Conservation (phyloP, 805 yeast genomes). For the Kockiozyma suomiensis region DNA sequence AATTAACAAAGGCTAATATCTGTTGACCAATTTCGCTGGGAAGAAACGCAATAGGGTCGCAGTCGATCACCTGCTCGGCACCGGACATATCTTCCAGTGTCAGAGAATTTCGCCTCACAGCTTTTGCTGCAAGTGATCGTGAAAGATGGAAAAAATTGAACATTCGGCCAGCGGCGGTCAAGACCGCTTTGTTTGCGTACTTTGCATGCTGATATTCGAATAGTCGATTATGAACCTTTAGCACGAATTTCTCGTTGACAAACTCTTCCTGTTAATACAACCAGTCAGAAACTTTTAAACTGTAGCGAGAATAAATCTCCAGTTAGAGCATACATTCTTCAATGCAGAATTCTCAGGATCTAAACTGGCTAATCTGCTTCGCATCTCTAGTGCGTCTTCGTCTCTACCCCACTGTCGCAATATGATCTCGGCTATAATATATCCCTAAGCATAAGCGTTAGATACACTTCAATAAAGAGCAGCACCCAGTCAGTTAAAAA, state of each 20-base stretch:
- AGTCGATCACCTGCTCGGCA: neutral
- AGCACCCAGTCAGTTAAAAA: neutral
- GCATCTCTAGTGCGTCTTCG: conserved; percentile 3
- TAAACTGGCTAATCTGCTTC: neutral
- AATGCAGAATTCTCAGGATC: neutral
- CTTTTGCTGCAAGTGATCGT: neutral
- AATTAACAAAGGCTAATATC: neutral
- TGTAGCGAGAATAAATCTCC: neutral
- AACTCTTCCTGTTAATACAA: neutral
- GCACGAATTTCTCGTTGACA: conserved; percentile 8
- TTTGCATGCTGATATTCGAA: neutral
- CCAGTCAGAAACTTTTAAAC: neutral
- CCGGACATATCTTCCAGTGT: neutral
- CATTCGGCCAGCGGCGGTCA: neutral
- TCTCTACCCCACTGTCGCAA: conserved; percentile 2
- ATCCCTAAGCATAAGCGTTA: neutral
- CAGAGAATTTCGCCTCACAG: neutral
- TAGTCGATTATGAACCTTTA: conserved; percentile 3
- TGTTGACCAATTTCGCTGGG: conserved; percentile 10
- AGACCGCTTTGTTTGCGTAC: neutral
- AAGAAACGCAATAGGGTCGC: conserved; percentile 6
- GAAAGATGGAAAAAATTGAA: neutral
- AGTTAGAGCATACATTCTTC: neutral
- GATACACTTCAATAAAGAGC: neutral
- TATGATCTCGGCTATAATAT: conserved; percentile 1